phyloP scores from a whole-genome alignment of 345 rosid species.

The Mercurialis annua region DNA sequence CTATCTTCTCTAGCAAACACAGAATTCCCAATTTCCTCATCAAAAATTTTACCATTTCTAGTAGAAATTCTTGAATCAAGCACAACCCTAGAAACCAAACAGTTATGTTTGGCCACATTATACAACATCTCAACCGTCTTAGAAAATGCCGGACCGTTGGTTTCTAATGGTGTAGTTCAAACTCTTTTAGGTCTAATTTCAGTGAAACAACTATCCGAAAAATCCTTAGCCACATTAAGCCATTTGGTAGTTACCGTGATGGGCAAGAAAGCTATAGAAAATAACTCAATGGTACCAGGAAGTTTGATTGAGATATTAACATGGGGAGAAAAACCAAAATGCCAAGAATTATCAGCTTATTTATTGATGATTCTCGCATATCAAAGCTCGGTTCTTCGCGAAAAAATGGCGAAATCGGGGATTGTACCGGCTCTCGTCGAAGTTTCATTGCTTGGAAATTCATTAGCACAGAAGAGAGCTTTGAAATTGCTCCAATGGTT shows the following conservation, averaged over 20 bases:
- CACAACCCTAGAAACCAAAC: slow-evolving; percentile 47
- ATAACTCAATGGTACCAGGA: slow-evolving; percentile 47
- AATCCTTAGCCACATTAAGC: slow-evolving; percentile 67
- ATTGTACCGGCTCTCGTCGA: slow-evolving; percentile 75
- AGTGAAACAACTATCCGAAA: slow-evolving; percentile 51
- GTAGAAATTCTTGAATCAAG: slow-evolving; percentile 46
- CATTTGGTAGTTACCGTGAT: slow-evolving; percentile 68
- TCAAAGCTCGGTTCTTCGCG: slow-evolving; percentile 63
- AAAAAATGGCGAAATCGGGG: slow-evolving; percentile 73
- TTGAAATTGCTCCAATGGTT: slow-evolving; percentile 85
- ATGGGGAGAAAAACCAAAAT: slow-evolving; percentile 86
- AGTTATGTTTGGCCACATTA: slow-evolving; percentile 50
- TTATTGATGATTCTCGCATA: slow-evolving; percentile 83
- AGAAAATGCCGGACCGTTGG: slow-evolving; percentile 61
- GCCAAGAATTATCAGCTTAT: slow-evolving; percentile 77
- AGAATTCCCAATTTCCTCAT: slow-evolving; percentile 42
- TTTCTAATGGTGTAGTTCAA: slow-evolving; percentile 46
- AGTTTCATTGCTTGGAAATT: slow-evolving; percentile 62
- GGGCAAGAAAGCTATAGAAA: slow-evolving; percentile 78
- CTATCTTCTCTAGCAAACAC: slow-evolving; percentile 56
- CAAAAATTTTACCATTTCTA: slow-evolving; percentile 51
- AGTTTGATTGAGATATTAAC: slow-evolving; percentile 68
- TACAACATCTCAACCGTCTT: slow-evolving; percentile 53
- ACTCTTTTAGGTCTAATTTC: slow-evolving; percentile 48
- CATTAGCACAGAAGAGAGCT: slow-evolving; percentile 83